Base-by-base conservation (phyloP, 352 stramenopile genomes). In the Globisporangium spiculum region DNA sequence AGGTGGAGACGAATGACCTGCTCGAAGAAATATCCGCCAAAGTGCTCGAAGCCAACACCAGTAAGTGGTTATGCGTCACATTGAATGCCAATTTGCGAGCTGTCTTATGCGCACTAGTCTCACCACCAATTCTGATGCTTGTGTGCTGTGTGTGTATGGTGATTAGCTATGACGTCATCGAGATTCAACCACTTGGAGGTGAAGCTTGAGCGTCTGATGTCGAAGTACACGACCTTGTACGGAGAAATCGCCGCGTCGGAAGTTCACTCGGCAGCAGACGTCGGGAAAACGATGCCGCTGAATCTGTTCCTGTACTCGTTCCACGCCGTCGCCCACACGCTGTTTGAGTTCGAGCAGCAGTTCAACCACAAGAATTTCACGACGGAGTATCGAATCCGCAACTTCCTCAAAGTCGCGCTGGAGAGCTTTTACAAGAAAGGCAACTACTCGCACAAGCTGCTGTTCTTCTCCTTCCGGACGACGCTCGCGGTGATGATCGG, bases 281-380 rank as follows among this genome's bases (percentile, higher is more conserved):
- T 93, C 32, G 81, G 74, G 0, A 83, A 83, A 63, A 88, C 83
- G 8, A 89, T 94, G 77, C 83, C 84, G 0, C 64, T 94, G 27
- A 91, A 92, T 59, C 75, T 94, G 12, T 94, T 94, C 54, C 76
- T 93, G 22, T 94, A 90, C 65, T 93, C 87, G 27, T 85, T 92
- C 67, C 80, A 93, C 63, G 80, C 85, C 3, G 83, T 92, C 24
- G 80, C 81, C 61, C 73, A 83, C 32, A 90, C 80, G 44, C 56
- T 93, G 24, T 69, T 86, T 44, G 74, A 89, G 63, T 94, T 94
- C 41, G 78, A 91, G 63, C 71, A 72, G 9, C 68, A 78, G 30
- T 90, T 90, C 63, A 93, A 94, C 60, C 53, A 77, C 27, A 94
- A 92, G 62, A 91, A 90, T 34, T 90, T 90, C 48, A 81, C 73